A percentile compares a stretch with the other conserved stretches of the same genome.
phyloP scores from a whole-genome alignment of 2,329 filamentous ascomycete genomes.

The Tolypocladium pustulatum region DNA sequence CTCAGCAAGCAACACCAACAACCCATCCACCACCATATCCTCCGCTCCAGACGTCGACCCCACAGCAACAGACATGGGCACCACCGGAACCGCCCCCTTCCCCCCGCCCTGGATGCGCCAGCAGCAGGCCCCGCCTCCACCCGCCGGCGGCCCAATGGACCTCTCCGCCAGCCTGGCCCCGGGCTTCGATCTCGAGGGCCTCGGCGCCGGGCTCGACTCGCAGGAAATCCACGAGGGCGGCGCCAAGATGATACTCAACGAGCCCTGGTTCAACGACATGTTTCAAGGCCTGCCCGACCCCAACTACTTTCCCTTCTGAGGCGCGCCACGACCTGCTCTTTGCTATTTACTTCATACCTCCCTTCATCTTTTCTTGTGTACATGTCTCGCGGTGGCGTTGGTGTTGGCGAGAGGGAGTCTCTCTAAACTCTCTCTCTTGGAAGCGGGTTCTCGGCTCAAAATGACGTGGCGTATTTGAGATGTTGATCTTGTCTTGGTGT shows the following conservation, averaged over 20 bases:
- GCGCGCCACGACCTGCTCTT: not conserved
- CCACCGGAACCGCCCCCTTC: constrained; percentile 2
- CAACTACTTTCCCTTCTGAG: constrained; percentile 24
- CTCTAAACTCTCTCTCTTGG: not conserved
- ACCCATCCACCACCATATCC: not conserved
- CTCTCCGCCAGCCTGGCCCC: constrained; percentile 12
- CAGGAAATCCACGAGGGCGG: constrained; percentile 21
- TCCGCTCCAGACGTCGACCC: not conserved
- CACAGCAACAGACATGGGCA: not conserved
- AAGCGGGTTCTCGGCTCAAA: not conserved
- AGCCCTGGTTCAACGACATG: constrained; percentile 28
- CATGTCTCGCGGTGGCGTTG: not conserved
- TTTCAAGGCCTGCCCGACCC: constrained; percentile 23
- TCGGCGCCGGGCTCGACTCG: constrained; percentile 15
- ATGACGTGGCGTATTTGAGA: not conserved
- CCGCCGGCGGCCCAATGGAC: constrained; percentile 5
- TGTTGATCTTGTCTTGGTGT: not conserved
- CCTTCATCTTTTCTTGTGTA: not conserved
- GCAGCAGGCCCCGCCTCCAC: constrained; percentile 5
- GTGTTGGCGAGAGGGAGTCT: not conserved
- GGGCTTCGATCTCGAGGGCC: constrained; percentile 18
- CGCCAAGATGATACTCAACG: constrained; percentile 24
- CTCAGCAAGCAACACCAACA: not conserved
- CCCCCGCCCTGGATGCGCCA: constrained; percentile 5
- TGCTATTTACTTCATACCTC: not conserved